phyloP scores from a whole-genome alignment of 306 rosid genomes.

The Dalbergia cochinchinensis region DNA sequence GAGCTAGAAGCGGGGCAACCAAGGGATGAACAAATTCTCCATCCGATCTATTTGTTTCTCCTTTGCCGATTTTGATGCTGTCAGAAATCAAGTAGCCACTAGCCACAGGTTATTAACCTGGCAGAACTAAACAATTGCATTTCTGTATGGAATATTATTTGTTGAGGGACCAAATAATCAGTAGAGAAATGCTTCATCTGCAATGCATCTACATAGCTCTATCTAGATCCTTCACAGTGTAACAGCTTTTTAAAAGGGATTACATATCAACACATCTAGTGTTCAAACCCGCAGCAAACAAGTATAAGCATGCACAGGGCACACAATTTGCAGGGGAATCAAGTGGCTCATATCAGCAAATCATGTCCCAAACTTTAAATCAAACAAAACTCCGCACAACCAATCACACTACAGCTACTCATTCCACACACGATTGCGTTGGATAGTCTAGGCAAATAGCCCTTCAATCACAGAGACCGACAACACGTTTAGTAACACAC shows the following conservation, averaged over 20 bases:
- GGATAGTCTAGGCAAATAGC: too few relatives aligned
- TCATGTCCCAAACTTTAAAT: too few relatives aligned
- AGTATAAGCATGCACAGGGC: too few relatives aligned
- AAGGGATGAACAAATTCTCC: slow-evolving; percentile 44
- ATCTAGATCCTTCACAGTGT: slow-evolving; percentile 1
- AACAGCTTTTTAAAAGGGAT: slow-evolving; percentile 19
- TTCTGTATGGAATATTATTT: slow-evolving; percentile 12
- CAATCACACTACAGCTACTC: too few relatives aligned
- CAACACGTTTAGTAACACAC: too few relatives aligned
- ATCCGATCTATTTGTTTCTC: slow-evolving; percentile 43
- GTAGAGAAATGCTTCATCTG: slow-evolving; percentile 17
- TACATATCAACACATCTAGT: slow-evolving; percentile 10
- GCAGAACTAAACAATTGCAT: slow-evolving; percentile 34
- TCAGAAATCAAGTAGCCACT: slow-evolving; percentile 62
- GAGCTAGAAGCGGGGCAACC: slow-evolving; percentile 43
- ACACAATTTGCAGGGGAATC: too few relatives aligned
- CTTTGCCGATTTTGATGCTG: slow-evolving; percentile 44
- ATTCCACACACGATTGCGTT: too few relatives aligned
- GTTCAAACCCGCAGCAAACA: slow-evolving; percentile 8
- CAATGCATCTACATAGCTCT: slow-evolving; percentile 23
- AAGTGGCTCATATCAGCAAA: too few relatives aligned
- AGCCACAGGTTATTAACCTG: slow-evolving; percentile 39
- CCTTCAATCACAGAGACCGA: too few relatives aligned
- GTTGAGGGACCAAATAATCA: slow-evolving; percentile 23
- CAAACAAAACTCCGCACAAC: too few relatives aligned